These are phyloP conservation scores for Calonectria naviculata DNA, from an alignment of 2,329 filamentous ascomycete genomes.

Conservation along the genomic window DNA sequence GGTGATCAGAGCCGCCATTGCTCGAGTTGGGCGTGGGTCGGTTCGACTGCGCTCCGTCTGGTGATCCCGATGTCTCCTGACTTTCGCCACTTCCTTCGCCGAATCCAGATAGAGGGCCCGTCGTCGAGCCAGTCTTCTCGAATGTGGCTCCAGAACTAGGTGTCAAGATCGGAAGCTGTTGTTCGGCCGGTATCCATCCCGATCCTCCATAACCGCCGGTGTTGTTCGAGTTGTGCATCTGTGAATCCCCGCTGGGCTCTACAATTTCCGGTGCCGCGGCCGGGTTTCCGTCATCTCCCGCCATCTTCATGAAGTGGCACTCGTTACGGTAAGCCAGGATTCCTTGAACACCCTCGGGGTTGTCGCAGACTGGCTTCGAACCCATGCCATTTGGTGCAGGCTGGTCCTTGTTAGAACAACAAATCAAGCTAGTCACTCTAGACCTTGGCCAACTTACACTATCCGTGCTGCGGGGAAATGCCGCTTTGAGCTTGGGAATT, in stretches of 20 bases:
- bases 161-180: constrained; percentile 50
- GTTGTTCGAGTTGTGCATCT: constrained; percentile 29
- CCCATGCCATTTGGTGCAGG: constrained; percentile 33
- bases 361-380: constrained; percentile 45
- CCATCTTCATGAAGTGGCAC: constrained; percentile 54
- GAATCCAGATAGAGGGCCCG: constrained; percentile 49
- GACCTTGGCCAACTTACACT: constrained; percentile 54
- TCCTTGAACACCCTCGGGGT: constrained; percentile 51
- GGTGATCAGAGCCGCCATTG: constrained; percentile 43
- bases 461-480: constrained; percentile 64
- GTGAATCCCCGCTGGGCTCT: constrained; percentile 46
- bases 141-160: constrained; percentile 48
- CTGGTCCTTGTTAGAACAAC: constrained; percentile 40
- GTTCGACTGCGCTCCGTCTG: constrained; percentile 62
- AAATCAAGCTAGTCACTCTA: neutral
- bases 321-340: constrained; percentile 58
- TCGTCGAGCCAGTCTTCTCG: constrained; percentile 45
- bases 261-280: constrained; percentile 52
- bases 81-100: constrained; percentile 57
- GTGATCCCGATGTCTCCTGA: constrained; percentile 60
- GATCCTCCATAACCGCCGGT: constrained; percentile 44
- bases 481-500: constrained; percentile 66
- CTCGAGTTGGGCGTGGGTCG: constrained; percentile 71
- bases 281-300: constrained; percentile 54
- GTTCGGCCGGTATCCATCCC: constrained; percentile 54